Evolutionary conservation across 2,329 filamentous ascomycete genomes (phyloP).

Genomic region (Clonostachys rosea): DNA sequence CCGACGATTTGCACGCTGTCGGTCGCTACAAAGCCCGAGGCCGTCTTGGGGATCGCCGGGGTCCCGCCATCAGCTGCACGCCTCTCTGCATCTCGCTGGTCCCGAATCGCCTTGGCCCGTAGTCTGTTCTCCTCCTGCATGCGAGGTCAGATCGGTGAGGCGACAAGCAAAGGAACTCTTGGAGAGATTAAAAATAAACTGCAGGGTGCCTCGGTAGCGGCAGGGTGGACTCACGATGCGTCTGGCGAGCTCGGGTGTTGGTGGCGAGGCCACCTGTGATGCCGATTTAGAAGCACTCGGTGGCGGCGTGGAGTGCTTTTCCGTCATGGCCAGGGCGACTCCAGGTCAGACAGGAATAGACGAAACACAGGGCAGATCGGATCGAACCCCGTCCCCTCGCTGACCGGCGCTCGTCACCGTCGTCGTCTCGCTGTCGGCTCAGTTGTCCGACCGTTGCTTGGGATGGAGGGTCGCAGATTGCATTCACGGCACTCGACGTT

Average conservation of each 20-base stretch:
- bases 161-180: no score
- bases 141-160: not conserved
- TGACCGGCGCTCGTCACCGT: no score
- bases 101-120: constrained; percentile 80
- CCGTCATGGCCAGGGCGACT: not conserved
- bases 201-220: not conserved
- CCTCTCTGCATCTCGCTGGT: constrained; percentile 63
- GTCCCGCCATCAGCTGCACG: constrained; percentile 32
- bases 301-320: constrained; percentile 3
- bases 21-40: constrained; percentile 69
- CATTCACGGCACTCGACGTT: no score
- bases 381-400: no score
- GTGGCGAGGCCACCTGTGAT: constrained; percentile 1
- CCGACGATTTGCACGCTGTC: constrained; percentile 50
- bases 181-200: no score
- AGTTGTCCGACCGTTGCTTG: no score
- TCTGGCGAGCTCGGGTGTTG: constrained; percentile 5
- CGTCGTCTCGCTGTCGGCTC: no score
- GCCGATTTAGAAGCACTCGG: not conserved
- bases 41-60: constrained; percentile 38
- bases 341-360: no score
- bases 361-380: no score
- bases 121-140: constrained; percentile 79
- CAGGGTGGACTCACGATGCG: constrained; percentile 4
- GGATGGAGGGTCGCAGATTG: no score